Evolutionary conservation across 129 eudicot species (phyloP).

Genomic region (Glebionis coronaria): DNA sequence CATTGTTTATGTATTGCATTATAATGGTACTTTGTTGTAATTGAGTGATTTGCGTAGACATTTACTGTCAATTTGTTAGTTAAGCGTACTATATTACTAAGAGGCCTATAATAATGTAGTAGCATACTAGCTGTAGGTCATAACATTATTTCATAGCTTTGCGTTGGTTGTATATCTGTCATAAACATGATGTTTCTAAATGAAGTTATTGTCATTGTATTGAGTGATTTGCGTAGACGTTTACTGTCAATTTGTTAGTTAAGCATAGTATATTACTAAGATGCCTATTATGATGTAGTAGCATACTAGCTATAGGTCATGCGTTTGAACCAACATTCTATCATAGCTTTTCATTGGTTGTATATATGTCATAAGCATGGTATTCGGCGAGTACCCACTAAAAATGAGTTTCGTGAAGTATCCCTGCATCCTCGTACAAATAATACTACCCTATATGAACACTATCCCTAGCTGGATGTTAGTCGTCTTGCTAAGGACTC

Average conservation of each 20-base stretch:
- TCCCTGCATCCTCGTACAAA: conserved; percentile 37
- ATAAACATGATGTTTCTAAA: no score
- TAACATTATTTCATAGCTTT: conserved; percentile 2
- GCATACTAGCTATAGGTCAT: not conserved
- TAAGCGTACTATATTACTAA: not conserved
- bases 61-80: not conserved
- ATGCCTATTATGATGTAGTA: not conserved
- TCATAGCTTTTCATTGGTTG: conserved; percentile 16
- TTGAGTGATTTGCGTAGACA: not conserved
- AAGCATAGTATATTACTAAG: not conserved
- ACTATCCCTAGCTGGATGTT: no score
- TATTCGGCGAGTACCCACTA: no score
- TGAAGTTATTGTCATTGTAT: no score
- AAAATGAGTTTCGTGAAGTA: conserved; percentile 50
- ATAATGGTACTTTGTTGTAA: no score
- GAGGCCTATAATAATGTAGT: not conserved
- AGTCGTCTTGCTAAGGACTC: no score
- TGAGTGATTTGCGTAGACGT: not conserved
- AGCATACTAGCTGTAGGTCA: not conserved
- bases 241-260: not conserved
- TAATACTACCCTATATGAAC: conserved; percentile 45
- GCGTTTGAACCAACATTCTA: not conserved
- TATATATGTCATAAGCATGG: no score
- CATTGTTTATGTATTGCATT: no score
- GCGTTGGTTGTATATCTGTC: conserved; percentile 11